phyloP scores from a whole-genome alignment of 164 flowering plant genomes.

The Protea cynaroides region DNA sequence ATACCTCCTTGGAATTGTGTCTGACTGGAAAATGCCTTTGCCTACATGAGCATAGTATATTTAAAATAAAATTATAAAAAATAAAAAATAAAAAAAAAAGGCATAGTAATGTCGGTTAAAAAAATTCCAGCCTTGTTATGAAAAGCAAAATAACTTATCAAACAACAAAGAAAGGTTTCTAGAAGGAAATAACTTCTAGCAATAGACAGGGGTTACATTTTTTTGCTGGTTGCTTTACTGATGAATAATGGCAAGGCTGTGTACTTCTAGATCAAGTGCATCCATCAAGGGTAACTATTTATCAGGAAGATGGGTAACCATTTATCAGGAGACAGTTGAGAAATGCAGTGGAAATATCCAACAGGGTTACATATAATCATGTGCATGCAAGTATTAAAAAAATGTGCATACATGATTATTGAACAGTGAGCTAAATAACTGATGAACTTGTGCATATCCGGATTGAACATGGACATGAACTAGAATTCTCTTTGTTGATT shows the following conservation, averaged over 20 bases:
- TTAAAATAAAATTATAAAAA: background rate
- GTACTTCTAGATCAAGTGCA: too few relatives aligned
- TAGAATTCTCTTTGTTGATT: too few relatives aligned
- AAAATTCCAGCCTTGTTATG: slow-evolving; percentile 3
- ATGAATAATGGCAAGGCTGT: too few relatives aligned
- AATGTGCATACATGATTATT: background rate
- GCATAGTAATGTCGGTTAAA: background rate
- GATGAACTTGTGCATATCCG: too few relatives aligned
- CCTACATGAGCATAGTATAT: slow-evolving; percentile 38
- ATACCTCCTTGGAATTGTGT: slow-evolving; percentile 91
- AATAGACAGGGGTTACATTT: background rate
- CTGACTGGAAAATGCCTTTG: slow-evolving; percentile 66
- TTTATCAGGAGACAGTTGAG: too few relatives aligned
- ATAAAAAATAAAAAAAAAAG: slow-evolving; percentile 3
- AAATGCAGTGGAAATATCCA: too few relatives aligned
- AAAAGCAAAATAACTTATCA: background rate
- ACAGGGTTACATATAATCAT: background rate
- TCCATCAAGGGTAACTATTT: background rate
- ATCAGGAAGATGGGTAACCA: background rate
- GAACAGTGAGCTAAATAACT: background rate
- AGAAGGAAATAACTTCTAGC: background rate
- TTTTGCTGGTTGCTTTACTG: background rate
- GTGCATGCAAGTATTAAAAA: background rate
- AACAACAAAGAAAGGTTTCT: background rate
- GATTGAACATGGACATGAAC: too few relatives aligned